Base-by-base conservation (phyloP, 108 stramenopile genomes). In the Cyclostephanos tholiformis region DNA sequence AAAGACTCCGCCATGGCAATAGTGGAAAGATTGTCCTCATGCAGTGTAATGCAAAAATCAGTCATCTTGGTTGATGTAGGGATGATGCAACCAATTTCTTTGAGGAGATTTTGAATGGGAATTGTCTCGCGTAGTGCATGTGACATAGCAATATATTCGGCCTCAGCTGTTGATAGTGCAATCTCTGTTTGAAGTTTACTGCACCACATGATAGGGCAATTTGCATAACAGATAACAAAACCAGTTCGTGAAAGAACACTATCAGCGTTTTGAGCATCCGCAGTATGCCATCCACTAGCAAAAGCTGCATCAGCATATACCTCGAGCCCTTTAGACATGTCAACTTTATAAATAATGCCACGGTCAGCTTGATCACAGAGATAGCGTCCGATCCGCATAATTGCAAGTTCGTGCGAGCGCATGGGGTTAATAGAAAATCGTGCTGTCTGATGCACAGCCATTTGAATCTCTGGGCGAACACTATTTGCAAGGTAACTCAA, bases 371-470 rank as follows among this genome's bases (percentile, higher is more conserved):
- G 30, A n/a, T 39, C 14, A 6, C 19, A 20, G 23, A 87, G 53
- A 57, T 87, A 84, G 13, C 79, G 11, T 16, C 77, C 84, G 56
- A 87, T 75, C 50, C 78, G 25, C 44, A 56, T 59, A 9, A 87
- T 19, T 2, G 84, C 84, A 19, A 76, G 29, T 23, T 70, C 82
- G 44, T 87, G 87, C 6, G 23, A n/a, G 25, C 49, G 32, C 57
- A 69, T 75, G 38, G 87, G 84, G 44, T 44, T 14, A 51, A 57
- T 26, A 2, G 69, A 51, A 49, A 83, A 87, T 36, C 84, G 59
- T 1, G 87, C 87, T 11, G 48, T 61, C 63, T 80, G 79, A 25
- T 72, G n/a, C n/a, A n/a, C n/a, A n/a, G n/a, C n/a, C n/a, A n/a
- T n/a, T n/a, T n/a, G n/a, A n/a, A n/a, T n/a, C n/a, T 83, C 82